Conservation (phyloP, 2,329 filamentous ascomycete genomes). For the Paecilomyces niveus region DNA sequence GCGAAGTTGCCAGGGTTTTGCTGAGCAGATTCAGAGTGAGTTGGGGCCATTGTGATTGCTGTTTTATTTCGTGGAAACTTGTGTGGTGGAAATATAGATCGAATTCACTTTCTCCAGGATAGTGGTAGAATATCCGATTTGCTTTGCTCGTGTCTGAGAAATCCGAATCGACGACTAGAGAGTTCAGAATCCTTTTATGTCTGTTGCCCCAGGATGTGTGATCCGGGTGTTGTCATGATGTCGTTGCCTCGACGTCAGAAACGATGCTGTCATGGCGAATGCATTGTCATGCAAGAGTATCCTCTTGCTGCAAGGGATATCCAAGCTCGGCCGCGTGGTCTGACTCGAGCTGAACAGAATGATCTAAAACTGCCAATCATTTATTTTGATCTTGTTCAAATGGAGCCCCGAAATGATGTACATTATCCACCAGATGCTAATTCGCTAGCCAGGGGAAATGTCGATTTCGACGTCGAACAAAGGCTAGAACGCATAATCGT, state of each 20-base stretch:
- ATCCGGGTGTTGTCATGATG: neutral
- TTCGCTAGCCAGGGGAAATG: neutral
- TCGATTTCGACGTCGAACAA: neutral
- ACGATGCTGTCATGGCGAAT: neutral
- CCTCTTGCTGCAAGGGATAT: neutral
- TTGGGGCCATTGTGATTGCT: neutral
- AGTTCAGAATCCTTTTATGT: neutral
- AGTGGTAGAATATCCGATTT: neutral
- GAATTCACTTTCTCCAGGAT: neutral
- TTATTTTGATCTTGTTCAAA: neutral
- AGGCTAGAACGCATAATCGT: neutral
- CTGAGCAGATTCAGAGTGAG: constrained; percentile 8
- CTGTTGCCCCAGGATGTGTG: neutral
- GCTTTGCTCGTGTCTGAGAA: neutral
- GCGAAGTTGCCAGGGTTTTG: constrained; percentile 47
- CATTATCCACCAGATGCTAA: neutral
- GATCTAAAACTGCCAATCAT: neutral
- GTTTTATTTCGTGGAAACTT: neutral
- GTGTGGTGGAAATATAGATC: neutral
- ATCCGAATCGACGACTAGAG: neutral
- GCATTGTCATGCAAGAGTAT: neutral
- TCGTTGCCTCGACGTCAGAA: neutral
- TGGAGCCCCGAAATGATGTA: neutral
- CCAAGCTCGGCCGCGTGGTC: neutral
- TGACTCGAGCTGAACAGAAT: neutral